Conservation (phyloP, 495 filamentous ascomycete genomes). For the Penicillium pulvis region DNA sequence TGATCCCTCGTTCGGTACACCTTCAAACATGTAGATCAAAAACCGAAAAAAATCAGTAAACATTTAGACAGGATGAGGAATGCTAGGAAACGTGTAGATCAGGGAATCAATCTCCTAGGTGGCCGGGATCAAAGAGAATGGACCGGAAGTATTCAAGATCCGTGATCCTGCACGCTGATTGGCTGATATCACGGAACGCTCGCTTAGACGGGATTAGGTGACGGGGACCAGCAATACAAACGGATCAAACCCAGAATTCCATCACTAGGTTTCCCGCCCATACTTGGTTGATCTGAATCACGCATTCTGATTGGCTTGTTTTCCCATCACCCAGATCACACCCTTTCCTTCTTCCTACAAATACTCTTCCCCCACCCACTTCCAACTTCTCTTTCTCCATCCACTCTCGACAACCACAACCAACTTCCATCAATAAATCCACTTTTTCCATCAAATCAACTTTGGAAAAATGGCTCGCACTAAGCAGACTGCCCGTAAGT, state of each 20-base stretch:
- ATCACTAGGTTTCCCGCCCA: slow-evolving; percentile 34
- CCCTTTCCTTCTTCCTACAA: slow-evolving; percentile 46
- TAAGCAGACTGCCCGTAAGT: slow-evolving; percentile 99
- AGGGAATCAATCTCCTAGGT: slow-evolving; percentile 21
- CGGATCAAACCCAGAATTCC: slow-evolving; percentile 3
- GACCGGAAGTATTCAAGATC: slow-evolving; percentile 35
- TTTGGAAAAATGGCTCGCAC: slow-evolving; percentile 85
- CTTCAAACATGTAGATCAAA: slow-evolving; percentile 30
- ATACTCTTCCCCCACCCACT: slow-evolving; percentile 53
- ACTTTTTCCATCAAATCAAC: slow-evolving; percentile 45
- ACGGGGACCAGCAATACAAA: slow-evolving; percentile 32
- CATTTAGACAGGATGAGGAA: slow-evolving; percentile 21
- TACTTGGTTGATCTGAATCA: slow-evolving; percentile 35
- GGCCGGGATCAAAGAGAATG: slow-evolving; percentile 41
- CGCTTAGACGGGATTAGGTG: slow-evolving; percentile 37
- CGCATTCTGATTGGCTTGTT: slow-evolving; percentile 23
- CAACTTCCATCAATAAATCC: slow-evolving; percentile 43
- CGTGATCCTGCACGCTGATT: slow-evolving; percentile 48
- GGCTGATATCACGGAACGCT: slow-evolving; percentile 30
- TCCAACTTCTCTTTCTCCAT: slow-evolving; percentile 43
- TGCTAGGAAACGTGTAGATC: slow-evolving; percentile 21
- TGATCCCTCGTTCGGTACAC: slow-evolving; percentile 32
- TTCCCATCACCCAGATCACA: slow-evolving; percentile 43
- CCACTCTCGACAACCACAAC: slow-evolving; percentile 41
- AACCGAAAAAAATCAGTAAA: slow-evolving; percentile 8